Evolutionary conservation across 2,329 filamentous ascomycete genomes (phyloP).

Genomic region (Apiospora aurea): DNA sequence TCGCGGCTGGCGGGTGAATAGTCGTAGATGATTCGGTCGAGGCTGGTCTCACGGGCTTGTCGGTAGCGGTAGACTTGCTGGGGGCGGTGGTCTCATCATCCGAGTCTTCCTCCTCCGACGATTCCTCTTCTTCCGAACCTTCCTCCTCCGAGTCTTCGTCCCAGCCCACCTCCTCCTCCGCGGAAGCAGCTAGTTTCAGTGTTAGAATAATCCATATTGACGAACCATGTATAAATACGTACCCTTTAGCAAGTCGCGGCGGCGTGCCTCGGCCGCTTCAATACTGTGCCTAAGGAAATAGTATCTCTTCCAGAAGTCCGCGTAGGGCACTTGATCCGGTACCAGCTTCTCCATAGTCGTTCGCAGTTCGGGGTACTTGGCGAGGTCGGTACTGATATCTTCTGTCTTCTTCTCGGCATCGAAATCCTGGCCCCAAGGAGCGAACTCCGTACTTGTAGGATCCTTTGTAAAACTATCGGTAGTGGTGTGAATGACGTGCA

Average conservation of each 20-base stretch:
- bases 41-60: slow-evolving; percentile 48
- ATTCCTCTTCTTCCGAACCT: slow-evolving; percentile 38
- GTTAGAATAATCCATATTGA: slow-evolving; percentile 30
- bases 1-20: slow-evolving; percentile 59
- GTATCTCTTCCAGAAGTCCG: slow-evolving; percentile 91
- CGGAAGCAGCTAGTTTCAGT: slow-evolving; percentile 65
- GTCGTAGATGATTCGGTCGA: slow-evolving; percentile 67
- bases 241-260: slow-evolving; percentile 93
- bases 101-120: slow-evolving; percentile 60
- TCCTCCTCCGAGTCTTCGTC: slow-evolving; percentile 67
- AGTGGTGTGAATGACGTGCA: slow-evolving; percentile 92
- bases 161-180: slow-evolving; percentile 76
- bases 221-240: slow-evolving; percentile 41
- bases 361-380: slow-evolving; percentile 85
- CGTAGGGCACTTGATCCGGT: slow-evolving; percentile 90
- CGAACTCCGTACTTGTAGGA: slow-evolving; percentile 77
- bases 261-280: slow-evolving; percentile 88
- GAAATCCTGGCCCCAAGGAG: slow-evolving; percentile 75
- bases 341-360: slow-evolving; percentile 94
- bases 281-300: slow-evolving; percentile 94
- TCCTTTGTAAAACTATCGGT: slow-evolving; percentile 84
- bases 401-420: slow-evolving; percentile 85
- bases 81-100: slow-evolving; percentile 34
- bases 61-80: slow-evolving; percentile 42
- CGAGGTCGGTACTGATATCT: slow-evolving; percentile 80